phyloP scores from a whole-genome alignment of 2,329 filamentous ascomycete genomes.

The Exophiala sideris region DNA sequence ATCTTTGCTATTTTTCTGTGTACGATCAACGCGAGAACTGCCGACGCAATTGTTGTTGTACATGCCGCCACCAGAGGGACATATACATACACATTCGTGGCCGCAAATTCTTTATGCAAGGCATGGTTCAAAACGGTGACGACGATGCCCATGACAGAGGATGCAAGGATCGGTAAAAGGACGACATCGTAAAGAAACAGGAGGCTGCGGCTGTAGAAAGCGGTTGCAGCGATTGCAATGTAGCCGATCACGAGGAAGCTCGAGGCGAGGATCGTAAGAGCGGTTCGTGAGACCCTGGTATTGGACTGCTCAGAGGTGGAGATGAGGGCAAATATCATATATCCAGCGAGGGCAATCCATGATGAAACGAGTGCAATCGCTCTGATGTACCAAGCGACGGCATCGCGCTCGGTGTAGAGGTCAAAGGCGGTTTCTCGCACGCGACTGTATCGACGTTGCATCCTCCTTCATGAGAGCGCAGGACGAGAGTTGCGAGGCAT shows the following conservation, averaged over 20 bases:
- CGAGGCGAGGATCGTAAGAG: conserved; percentile 19
- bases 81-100: conserved; percentile 22
- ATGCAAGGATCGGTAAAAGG: conserved; percentile 25
- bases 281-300: conserved; percentile 13
- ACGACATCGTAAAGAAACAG: conserved; percentile 26
- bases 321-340: conserved; percentile 26
- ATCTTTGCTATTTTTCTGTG: conserved; percentile 23
- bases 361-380: conserved; percentile 20
- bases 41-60: conserved; percentile 17
- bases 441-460: conserved; percentile 16
- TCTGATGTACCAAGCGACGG: conserved; percentile 25
- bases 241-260: conserved; percentile 23
- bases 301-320: conserved; percentile 22
- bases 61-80: conserved; percentile 22
- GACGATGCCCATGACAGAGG: conserved; percentile 26
- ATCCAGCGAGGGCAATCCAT: conserved; percentile 27
- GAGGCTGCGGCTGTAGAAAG: conserved; percentile 23
- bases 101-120: conserved; percentile 17
- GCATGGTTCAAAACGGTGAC: conserved; percentile 24
- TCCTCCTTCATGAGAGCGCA: conserved; percentile 14
- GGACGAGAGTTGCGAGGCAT: conserved; percentile 9
- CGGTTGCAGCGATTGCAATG: conserved; percentile 10
- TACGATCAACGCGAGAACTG: conserved; percentile 17
- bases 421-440: conserved; percentile 26
- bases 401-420: conserved; percentile 26